Percentiles rank a stretch among this genome's conserved stretches.
phyloP scores from a whole-genome alignment of 2,329 filamentous ascomycete species.

The Endothia cerciana region DNA sequence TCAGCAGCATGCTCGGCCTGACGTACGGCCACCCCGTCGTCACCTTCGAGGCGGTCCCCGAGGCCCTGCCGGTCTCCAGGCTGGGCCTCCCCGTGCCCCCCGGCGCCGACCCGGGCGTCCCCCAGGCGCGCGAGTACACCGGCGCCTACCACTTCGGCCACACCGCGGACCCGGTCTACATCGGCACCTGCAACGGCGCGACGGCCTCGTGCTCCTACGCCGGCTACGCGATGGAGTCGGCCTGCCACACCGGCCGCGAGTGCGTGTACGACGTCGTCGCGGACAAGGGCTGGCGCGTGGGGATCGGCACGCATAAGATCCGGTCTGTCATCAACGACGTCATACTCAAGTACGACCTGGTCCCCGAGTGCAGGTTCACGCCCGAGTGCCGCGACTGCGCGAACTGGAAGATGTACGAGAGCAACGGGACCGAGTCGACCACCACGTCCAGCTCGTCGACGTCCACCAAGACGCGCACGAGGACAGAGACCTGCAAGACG shows the following conservation, averaged over 20 bases:
- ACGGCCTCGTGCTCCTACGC: constrained; percentile 88
- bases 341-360: constrained; percentile 78
- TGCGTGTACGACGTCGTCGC: constrained; percentile 92
- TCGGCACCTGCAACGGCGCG: constrained; percentile 89
- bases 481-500: constrained; percentile 86
- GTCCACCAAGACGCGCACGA: constrained; percentile 65
- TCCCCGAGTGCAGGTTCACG: constrained; percentile 76
- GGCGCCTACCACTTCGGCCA: constrained; percentile 92
- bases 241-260: constrained; percentile 87
- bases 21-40: constrained; percentile 91
- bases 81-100: constrained; percentile 87
- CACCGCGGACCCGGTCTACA: constrained; percentile 92
- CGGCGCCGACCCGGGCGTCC: constrained; percentile 69
- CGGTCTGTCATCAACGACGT: constrained; percentile 86
- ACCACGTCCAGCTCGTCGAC: constrained; percentile 64
- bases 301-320: constrained; percentile 90
- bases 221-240: constrained; percentile 90
- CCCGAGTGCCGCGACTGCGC: constrained; percentile 86
- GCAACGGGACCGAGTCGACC: constrained; percentile 80
- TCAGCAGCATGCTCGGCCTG: constrained; percentile 84
- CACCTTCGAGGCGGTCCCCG: constrained; percentile 91
- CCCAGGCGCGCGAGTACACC: constrained; percentile 73
- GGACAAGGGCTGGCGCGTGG: constrained; percentile 90
- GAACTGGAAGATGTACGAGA: constrained; percentile 93
- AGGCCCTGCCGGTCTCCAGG: constrained; percentile 82